These are phyloP conservation scores for Candida vartiovaarae DNA, from an alignment of 805 yeast genomes.

Conservation along the genomic window DNA sequence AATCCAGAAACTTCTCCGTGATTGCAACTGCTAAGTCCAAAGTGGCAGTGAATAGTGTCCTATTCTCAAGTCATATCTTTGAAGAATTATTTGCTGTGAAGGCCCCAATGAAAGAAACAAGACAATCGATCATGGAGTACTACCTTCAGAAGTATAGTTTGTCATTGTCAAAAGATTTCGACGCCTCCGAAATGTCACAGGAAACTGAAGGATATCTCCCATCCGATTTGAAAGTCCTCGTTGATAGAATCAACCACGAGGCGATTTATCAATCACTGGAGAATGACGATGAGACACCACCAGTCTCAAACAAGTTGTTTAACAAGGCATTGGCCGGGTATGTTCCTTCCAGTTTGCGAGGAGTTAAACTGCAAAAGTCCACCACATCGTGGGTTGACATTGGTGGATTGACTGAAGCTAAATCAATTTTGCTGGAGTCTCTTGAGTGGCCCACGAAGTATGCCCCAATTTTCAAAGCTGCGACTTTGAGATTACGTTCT, in stretches of 20 bases:
- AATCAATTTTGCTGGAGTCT: slow-evolving; percentile 72
- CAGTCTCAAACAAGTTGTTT: slow-evolving; percentile 34
- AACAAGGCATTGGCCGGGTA: slow-evolving; percentile 56
- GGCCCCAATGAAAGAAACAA: slow-evolving; percentile 61
- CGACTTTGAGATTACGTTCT: slow-evolving; percentile 82
- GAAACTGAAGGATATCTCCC: slow-evolving; percentile 91
- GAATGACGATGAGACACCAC: not conserved
- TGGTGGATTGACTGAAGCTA: slow-evolving; percentile 80
- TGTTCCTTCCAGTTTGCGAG: slow-evolving; percentile 76
- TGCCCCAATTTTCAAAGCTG: slow-evolving; percentile 86
- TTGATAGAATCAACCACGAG: slow-evolving; percentile 64
- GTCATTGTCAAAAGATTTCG: slow-evolving; percentile 33
- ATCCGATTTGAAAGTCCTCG: slow-evolving; percentile 63
- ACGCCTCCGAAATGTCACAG: slow-evolving; percentile 44
- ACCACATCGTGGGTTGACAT: slow-evolving; percentile 74
- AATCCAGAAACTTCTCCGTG: slow-evolving; percentile 42
- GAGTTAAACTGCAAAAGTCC: slow-evolving; percentile 79
- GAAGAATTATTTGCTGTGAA: slow-evolving; percentile 53
- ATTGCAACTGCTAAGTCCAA: slow-evolving; percentile 58
- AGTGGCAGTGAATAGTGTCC: slow-evolving; percentile 51
- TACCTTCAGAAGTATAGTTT: slow-evolving; percentile 22
- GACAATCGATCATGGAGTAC: slow-evolving; percentile 39
- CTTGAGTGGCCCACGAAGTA: slow-evolving; percentile 96
- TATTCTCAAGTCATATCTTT: slow-evolving; percentile 64
- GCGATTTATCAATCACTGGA: slow-evolving; percentile 14